phyloP scores from a whole-genome alignment of 495 filamentous ascomycete genomes.

The Achaetomiella virescens region DNA sequence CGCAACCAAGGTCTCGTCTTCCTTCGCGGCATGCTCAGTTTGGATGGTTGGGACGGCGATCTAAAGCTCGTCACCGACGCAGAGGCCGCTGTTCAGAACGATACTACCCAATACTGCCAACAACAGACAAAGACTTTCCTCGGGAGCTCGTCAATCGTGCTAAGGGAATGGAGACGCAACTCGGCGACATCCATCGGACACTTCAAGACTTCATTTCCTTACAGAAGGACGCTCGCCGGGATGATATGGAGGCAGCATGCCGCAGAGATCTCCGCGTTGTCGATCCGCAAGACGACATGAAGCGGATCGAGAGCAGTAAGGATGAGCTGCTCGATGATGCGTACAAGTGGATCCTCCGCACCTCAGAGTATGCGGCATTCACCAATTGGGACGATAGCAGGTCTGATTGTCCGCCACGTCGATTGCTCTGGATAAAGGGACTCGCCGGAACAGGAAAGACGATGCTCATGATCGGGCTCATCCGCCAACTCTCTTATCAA shows the following conservation, averaged over 20 bases:
- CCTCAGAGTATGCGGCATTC: constrained; percentile 32
- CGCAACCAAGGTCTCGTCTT: no score
- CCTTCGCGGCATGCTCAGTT: no score
- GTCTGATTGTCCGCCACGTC: constrained; percentile 29
- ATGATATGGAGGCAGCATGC: constrained; percentile 12
- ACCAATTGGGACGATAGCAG: constrained; percentile 23
- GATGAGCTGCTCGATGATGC: constrained; percentile 37
- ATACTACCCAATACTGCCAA: background rate
- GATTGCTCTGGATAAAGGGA: constrained; percentile 38
- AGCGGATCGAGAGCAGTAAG: constrained; percentile 37
- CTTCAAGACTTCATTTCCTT: constrained; percentile 1
- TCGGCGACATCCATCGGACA: background rate
- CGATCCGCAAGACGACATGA: constrained; percentile 34
- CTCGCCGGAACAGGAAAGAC: constrained; percentile 45
- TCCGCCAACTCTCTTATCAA: constrained; percentile 27
- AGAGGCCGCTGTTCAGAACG: background rate
- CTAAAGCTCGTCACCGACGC: no score
- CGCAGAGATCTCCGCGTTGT: constrained; percentile 24
- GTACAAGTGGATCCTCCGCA: constrained; percentile 39
- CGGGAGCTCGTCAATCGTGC: constrained; percentile 3
- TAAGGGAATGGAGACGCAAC: background rate
- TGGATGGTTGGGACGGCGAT: no score
- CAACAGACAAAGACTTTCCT: no score
- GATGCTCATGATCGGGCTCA: constrained; percentile 43
- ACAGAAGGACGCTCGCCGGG: constrained; percentile 1